A percentile compares a stretch with the other conserved stretches of the same genome.
Conservation (phyloP, 441 rosid species). For the Capsella rubella region DNA sequence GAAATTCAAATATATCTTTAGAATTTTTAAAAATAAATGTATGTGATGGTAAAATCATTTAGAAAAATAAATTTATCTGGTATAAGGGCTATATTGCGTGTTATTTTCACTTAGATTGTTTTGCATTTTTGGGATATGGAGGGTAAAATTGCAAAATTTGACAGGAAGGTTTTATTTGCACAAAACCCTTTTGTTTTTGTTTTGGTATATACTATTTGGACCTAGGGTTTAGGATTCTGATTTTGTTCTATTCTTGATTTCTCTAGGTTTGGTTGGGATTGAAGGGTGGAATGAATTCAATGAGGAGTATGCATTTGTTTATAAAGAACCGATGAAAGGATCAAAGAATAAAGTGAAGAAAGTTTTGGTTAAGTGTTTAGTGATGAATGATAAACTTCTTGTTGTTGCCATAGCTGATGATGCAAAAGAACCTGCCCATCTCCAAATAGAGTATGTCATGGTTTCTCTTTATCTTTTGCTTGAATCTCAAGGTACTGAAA, state of each 20-base stretch:
- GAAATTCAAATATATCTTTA: too few species aligned
- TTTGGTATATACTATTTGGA: background rate
- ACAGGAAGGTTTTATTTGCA: too few species aligned
- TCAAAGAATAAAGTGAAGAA: background rate
- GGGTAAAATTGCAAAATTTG: too few species aligned
- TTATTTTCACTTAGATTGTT: too few species aligned
- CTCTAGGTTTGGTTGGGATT: background rate
- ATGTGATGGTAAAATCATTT: too few species aligned
- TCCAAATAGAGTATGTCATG: background rate
- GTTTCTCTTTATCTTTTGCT: background rate
- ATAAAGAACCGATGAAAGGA: background rate
- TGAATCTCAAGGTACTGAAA: background rate
- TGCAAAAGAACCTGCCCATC: background rate
- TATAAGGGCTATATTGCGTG: too few species aligned
- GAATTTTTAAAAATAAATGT: too few species aligned
- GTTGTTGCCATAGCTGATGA: background rate
- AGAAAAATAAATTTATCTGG: too few species aligned
- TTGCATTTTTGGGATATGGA: too few species aligned
- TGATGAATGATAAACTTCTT: background rate
- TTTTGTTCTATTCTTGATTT: background rate
- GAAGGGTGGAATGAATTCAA: background rate
- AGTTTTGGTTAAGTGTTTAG: background rate
- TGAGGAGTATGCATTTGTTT: background rate
- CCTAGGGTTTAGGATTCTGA: background rate
- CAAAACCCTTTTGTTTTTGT: too few species aligned